Conservation (phyloP, 2,329 filamentous ascomycete genomes). For the Trichoderma harzianum region DNA sequence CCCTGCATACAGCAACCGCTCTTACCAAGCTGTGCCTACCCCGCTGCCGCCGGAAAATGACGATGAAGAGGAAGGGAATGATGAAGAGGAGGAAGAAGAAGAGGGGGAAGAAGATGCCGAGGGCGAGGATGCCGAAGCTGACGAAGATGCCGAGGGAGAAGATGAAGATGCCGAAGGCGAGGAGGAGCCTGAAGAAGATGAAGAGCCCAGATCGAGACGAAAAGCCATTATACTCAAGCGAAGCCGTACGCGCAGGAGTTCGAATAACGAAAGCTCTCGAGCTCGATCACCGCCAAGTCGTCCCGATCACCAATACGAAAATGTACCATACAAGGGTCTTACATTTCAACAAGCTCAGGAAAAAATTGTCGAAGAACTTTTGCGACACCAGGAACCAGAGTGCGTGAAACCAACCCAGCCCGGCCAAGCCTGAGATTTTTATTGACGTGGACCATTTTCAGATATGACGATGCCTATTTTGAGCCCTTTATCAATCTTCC, state of each 20-base stretch:
- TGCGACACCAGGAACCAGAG: conserved; percentile 65
- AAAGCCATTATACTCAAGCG: conserved; percentile 41
- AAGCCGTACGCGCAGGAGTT: conserved; percentile 34
- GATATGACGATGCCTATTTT: conserved; percentile 66
- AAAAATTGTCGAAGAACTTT: conserved; percentile 73
- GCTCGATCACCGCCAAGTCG: conserved; percentile 39
- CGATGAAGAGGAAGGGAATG: conserved; percentile 30
- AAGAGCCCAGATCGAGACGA: conserved; percentile 32
- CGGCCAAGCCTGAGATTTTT: background rate
- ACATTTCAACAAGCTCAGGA: conserved; percentile 83
- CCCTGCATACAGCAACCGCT: conserved; percentile 68
- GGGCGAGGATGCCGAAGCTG: conserved; percentile 30
- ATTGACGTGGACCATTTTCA: conserved; percentile 37
- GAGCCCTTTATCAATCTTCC: conserved; percentile 77
- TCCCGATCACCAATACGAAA: conserved; percentile 52
- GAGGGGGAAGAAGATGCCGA: conserved; percentile 33
- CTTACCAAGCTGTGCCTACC: conserved; percentile 69
- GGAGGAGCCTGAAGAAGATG: conserved; percentile 31
- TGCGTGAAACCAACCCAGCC: conserved; percentile 36
- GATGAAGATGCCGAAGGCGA: conserved; percentile 27
- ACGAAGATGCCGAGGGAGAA: conserved; percentile 27
- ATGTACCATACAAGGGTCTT: conserved; percentile 64
- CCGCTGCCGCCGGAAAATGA: conserved; percentile 55
- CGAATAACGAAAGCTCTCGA: conserved; percentile 34
- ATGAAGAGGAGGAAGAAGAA: conserved; percentile 29